Base-by-base conservation (phyloP, 2,329 filamentous ascomycete genomes). In the Fusarium begoniae region DNA sequence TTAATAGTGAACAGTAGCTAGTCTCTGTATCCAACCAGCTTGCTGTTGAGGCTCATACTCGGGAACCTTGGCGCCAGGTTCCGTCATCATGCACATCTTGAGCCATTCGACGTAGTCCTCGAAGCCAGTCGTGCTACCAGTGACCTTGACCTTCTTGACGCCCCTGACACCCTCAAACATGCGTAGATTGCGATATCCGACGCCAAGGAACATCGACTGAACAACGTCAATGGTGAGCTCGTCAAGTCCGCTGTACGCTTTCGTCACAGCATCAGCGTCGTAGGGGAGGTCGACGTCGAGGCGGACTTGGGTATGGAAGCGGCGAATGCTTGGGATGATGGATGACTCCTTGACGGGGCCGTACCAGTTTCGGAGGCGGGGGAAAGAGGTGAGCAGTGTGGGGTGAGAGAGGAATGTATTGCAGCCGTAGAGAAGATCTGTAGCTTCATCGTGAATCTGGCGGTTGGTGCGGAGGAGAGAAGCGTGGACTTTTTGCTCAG, bases 401-500 rank as follows among this genome's bases (percentile, higher is more conserved):
- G 80, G 79, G 77, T 86, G 84, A 17, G 84, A 83, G 63, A 83
- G 72, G 78, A 87, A 87, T 45, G 80, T 83, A 80, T 87, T 87
- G 67, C 68, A 68, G 28, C 75, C 67, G 78, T 87, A 87, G 47
- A 87, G 83, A 26, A 86, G 64, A 9, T 82, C 79, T 1, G 78
- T 76, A 45, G 82, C 82, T 68, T 87, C 85, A 66, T 65, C 67
- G 80, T 87, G 79, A 61, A 82, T 82, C 63, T 84, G 85, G 66
- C 77, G 81, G 80, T 79, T 84, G 61, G 80, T 74, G 71, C 78
- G 80, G 50, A 87, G 83, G 75, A 87, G 83, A 66, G 79, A 76
- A 11, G 84, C 79, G 77, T 84, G 74, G 51, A 85, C 66, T 50
- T 72, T 55, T 64, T 68, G 57, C 40, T 66, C 69, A n/a, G 68